These are phyloP conservation scores for Ricinus communis DNA, from an alignment of 345 rosid species.

Conservation along the genomic window DNA sequence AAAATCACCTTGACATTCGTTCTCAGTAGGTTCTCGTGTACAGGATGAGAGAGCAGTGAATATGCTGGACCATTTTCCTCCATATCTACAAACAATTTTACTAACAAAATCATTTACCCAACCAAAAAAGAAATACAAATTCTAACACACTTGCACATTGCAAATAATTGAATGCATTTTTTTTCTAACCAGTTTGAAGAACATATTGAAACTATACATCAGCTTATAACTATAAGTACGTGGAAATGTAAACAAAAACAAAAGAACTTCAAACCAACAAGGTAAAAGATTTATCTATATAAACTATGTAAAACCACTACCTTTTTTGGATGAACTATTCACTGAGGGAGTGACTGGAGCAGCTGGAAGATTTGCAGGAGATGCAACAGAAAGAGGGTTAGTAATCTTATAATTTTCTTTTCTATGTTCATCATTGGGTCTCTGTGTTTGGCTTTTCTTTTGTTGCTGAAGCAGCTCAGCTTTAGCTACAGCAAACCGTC, in stretches of 20 bases:
- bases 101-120: slow-evolving; percentile 13
- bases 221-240: neutral
- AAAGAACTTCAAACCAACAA: neutral
- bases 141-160: too few species aligned
- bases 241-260: neutral
- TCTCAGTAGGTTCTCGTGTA: slow-evolving; percentile 58
- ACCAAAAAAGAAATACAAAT: neutral
- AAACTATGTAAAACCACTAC: slow-evolving; percentile 21
- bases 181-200: neutral
- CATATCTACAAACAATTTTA: slow-evolving; percentile 34
- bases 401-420: slow-evolving; percentile 6
- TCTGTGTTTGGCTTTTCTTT: slow-evolving; percentile 36
- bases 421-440: slow-evolving; percentile 12
- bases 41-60: slow-evolving; percentile 42
- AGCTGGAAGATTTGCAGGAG: slow-evolving; percentile 3
- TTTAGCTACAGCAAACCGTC: slow-evolving; percentile 54
- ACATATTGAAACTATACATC: neutral
- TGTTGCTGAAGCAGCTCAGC: slow-evolving; percentile 56
- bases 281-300: neutral
- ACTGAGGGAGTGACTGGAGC: slow-evolving; percentile 24
- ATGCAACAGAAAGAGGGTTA: too few species aligned
- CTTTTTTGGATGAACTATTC: slow-evolving; percentile 30
- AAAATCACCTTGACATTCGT: slow-evolving; percentile 46
- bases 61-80: slow-evolving; percentile 50
- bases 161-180: neutral